phyloP scores from a whole-genome alignment of 257 asterid genomes.

The Penstemon newberryi region DNA sequence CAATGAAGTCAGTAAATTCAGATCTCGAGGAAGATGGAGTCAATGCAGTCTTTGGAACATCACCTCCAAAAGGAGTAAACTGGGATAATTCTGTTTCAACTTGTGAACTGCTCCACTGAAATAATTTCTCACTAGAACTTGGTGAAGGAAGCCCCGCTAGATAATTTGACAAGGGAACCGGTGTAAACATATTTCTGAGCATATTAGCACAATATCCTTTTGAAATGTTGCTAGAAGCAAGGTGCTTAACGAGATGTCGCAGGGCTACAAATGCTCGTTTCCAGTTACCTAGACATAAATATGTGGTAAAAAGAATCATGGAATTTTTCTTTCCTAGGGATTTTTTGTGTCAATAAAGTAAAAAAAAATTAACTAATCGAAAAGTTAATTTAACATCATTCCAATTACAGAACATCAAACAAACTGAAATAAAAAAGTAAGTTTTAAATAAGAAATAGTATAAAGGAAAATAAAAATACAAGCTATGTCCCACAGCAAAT shows the following conservation, averaged over 20 bases:
- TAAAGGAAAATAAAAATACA: neutral
- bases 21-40: constrained; percentile 50
- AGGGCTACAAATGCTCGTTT: constrained; percentile 78
- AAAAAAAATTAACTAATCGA: too few relatives aligned
- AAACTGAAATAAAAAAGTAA: neutral
- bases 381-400: too few relatives aligned
- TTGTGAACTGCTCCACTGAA: constrained; percentile 70
- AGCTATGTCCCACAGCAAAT: too few relatives aligned
- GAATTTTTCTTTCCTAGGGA: neutral
- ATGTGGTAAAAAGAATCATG: constrained; percentile 11
- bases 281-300: constrained; percentile 70
- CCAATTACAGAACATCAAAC: neutral
- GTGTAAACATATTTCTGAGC: constrained; percentile 43
- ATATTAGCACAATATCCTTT: constrained; percentile 37
- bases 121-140: constrained; percentile 50
- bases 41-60: constrained; percentile 38
- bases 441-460: neutral
- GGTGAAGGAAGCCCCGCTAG: constrained; percentile 64
- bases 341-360: too few relatives aligned
- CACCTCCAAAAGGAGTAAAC: constrained; percentile 43
- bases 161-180: constrained; percentile 70
- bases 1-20: constrained; percentile 56
- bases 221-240: constrained; percentile 41
- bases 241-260: constrained; percentile 64
- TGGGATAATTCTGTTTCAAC: constrained; percentile 45